phyloP scores from a whole-genome alignment of 176 grass and related monocot genomes.

The Musa troglodytarum region DNA sequence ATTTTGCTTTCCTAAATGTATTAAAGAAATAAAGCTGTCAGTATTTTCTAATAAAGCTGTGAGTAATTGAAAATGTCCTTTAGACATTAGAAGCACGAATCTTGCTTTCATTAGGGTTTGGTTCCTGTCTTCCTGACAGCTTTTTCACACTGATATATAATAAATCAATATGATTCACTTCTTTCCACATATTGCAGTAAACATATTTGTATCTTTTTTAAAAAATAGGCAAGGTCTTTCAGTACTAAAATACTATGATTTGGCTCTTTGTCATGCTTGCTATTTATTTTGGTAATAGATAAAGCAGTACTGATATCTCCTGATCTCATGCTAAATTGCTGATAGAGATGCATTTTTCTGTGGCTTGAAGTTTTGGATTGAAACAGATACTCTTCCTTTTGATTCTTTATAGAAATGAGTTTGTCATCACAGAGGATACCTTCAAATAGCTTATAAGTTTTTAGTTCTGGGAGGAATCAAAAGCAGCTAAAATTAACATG shows the following conservation, averaged over 20 bases:
- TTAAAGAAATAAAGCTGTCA: background rate
- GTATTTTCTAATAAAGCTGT: too few relatives aligned
- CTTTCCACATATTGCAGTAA: too few relatives aligned
- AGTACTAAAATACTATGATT: background rate
- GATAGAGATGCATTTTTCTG: background rate
- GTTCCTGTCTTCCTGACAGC: too few relatives aligned
- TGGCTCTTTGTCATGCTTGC: background rate
- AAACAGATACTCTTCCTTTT: background rate
- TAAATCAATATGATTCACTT: too few relatives aligned
- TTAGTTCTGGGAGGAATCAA: background rate
- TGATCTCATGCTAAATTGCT: background rate
- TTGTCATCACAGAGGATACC: background rate
- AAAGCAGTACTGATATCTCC: background rate
- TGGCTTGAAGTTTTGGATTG: background rate
- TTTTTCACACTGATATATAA: too few relatives aligned
- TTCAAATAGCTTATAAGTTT: background rate
- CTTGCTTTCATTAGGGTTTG: too few relatives aligned
- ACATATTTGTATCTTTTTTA: too few relatives aligned
- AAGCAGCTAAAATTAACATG: background rate
- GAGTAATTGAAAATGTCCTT: too few relatives aligned
- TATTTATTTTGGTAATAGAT: background rate
- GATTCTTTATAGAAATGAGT: background rate
- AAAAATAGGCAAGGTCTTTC: too few relatives aligned
- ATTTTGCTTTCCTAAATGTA: background rate
- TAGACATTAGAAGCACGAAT: too few relatives aligned